A percentile compares a stretch with the other conserved stretches of the same genome.
Conservation (phyloP, 768 basidiomycete genomes). For the Cubamyces lactineus region DNA sequence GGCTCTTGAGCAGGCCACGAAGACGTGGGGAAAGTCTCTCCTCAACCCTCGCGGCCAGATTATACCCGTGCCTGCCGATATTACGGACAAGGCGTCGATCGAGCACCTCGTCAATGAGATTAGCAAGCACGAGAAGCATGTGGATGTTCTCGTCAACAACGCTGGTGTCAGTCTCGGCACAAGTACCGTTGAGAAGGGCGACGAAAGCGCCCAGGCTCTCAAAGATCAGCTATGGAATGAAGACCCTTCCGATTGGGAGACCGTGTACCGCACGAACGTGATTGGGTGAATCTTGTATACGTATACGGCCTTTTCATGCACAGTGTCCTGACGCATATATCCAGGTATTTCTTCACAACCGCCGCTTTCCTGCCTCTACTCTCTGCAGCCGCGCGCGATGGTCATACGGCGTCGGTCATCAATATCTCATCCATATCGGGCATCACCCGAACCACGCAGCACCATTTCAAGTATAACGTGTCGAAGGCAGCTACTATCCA, state of each 20-base stretch:
- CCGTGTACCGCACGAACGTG: slow-evolving; percentile 39
- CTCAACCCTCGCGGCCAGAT: slow-evolving; percentile 35
- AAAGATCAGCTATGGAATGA: slow-evolving; percentile 36
- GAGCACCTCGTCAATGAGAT: slow-evolving; percentile 31
- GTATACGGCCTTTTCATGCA: neutral
- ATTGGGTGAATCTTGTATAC: slow-evolving; percentile 27
- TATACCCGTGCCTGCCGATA: slow-evolving; percentile 34
- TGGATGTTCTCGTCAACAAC: slow-evolving; percentile 41
- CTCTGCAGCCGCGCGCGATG: slow-evolving; percentile 36
- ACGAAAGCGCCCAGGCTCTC: slow-evolving; percentile 34
- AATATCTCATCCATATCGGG: slow-evolving; percentile 48
- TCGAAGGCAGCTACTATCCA: slow-evolving; percentile 44
- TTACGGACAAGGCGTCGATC: slow-evolving; percentile 36
- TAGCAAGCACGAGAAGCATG: slow-evolving; percentile 32
- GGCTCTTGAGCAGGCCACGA: slow-evolving; percentile 35
- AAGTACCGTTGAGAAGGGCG: slow-evolving; percentile 33
- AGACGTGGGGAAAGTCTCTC: slow-evolving; percentile 33
- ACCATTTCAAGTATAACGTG: slow-evolving; percentile 50
- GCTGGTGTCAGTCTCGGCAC: slow-evolving; percentile 34
- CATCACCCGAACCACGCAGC: slow-evolving; percentile 43
- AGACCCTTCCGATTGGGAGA: slow-evolving; percentile 35
- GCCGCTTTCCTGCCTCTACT: slow-evolving; percentile 51
- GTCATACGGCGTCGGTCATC: slow-evolving; percentile 43
- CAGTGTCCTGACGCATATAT: neutral
- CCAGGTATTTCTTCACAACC: slow-evolving; percentile 46